Percentiles rank a stretch among this genome's conserved stretches.
Evolutionary conservation across 768 basidiomycete species (phyloP).

Genomic region (Hericium erinaceus): DNA sequence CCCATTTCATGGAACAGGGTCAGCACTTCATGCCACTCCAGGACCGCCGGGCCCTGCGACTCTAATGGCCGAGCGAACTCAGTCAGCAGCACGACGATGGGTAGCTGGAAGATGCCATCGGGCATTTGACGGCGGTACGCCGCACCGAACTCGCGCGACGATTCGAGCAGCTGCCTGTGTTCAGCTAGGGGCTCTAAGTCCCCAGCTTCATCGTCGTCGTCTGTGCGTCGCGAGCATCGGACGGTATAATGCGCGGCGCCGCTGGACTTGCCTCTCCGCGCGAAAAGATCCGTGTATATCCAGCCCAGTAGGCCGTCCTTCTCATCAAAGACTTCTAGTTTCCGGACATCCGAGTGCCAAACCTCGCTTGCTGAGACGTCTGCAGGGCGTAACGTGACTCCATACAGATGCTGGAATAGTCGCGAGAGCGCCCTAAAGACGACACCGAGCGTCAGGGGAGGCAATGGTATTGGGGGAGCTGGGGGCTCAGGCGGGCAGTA

Average conservation of each 20-base stretch:
- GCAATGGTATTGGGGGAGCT: constrained; percentile 63
- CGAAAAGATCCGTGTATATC: constrained; percentile 92
- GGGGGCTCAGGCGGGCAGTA: constrained; percentile 78
- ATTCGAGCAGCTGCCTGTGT: constrained; percentile 22
- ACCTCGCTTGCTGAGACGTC: constrained; percentile 67
- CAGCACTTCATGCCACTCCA: constrained; percentile 90
- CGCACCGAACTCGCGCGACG: constrained; percentile 56
- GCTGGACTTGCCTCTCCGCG: constrained; percentile 72
- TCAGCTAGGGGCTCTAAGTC: constrained; percentile 41
- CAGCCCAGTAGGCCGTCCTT: constrained; percentile 80
- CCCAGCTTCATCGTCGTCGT: constrained; percentile 74
- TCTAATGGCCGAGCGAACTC: constrained; percentile 64
- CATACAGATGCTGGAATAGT: constrained; percentile 81
- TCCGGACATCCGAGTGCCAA: constrained; percentile 84
- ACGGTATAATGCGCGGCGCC: constrained; percentile 98
- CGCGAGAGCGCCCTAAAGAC: constrained; percentile 88
- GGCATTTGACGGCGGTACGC: constrained; percentile 50
- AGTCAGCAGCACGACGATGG: constrained; percentile 84
- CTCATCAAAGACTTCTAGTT: constrained; percentile 91
- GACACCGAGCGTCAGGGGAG: constrained; percentile 78
- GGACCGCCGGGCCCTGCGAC: constrained; percentile 51
- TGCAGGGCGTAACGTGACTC: constrained; percentile 70
- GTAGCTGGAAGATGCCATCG: constrained; percentile 75
- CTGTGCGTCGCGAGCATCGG: constrained; percentile 84
- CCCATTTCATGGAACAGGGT: constrained; percentile 99